Evolutionary conservation across 2,329 filamentous ascomycete species (phyloP).

Genomic region (Colletotrichum kahawae): DNA sequence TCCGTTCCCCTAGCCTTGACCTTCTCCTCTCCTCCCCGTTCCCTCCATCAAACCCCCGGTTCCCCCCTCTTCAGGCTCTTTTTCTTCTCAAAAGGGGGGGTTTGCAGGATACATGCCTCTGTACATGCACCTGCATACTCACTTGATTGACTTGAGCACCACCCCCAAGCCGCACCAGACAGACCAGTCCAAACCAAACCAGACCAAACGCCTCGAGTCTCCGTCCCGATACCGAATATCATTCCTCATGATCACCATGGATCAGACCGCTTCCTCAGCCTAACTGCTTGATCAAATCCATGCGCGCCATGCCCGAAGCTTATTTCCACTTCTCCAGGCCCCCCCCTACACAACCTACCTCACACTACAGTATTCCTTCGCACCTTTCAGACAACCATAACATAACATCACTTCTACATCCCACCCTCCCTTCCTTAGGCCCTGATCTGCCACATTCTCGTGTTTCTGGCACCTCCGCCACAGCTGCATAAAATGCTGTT

Average conservation of each 20-base stretch:
- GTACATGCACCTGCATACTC: neutral
- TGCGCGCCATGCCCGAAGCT: slow-evolving; percentile 18
- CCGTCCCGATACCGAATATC: neutral
- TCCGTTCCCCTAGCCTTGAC: neutral
- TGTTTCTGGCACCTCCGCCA: too few relatives aligned
- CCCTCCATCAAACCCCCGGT: neutral
- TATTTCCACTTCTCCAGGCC: slow-evolving; percentile 12
- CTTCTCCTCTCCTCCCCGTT: neutral
- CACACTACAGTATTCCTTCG: neutral
- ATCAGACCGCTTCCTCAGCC: slow-evolving; percentile 17
- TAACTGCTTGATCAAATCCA: slow-evolving; percentile 1
- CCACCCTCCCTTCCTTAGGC: neutral
- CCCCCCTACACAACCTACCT: neutral
- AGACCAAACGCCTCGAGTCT: slow-evolving; percentile 10
- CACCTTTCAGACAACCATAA: neutral
- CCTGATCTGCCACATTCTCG: too few relatives aligned
- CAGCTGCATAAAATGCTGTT: too few relatives aligned
- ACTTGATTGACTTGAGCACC: neutral
- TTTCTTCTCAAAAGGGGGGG: neutral
- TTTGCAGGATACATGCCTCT: neutral
- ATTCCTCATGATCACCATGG: neutral
- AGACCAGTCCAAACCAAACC: neutral
- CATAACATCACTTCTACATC: slow-evolving; percentile 15
- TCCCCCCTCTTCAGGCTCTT: neutral
- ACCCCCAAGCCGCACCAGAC: neutral